Percentiles rank a stretch among this genome's conserved stretches.
Evolutionary conservation across 2,329 filamentous ascomycete species (phyloP).

Genomic region (Ophiocordyceps camponoti-leonardi): DNA sequence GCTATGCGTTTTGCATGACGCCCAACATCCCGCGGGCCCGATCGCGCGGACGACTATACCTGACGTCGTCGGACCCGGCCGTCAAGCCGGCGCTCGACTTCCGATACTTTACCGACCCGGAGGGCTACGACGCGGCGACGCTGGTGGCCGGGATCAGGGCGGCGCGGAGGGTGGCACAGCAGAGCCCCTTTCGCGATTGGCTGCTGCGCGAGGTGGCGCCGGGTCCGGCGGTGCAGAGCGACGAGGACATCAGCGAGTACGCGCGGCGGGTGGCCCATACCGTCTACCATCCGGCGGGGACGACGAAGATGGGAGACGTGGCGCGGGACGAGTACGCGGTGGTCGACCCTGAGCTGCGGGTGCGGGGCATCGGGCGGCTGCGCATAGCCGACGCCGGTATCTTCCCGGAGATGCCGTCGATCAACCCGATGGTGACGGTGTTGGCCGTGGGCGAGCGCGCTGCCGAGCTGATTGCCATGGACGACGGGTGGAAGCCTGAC

Average conservation of each 20-base stretch:
- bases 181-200: slow-evolving; percentile 67
- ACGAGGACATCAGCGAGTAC: slow-evolving; percentile 70
- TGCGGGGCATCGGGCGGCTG: slow-evolving; percentile 55
- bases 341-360: slow-evolving; percentile 57
- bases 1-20: slow-evolving; percentile 83
- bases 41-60: slow-evolving; percentile 59
- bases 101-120: slow-evolving; percentile 75
- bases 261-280: slow-evolving; percentile 69
- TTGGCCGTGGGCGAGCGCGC: slow-evolving; percentile 67
- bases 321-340: slow-evolving; percentile 54
- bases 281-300: slow-evolving; percentile 79
- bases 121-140: slow-evolving; percentile 71
- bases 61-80: slow-evolving; percentile 56
- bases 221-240: slow-evolving; percentile 53
- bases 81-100: slow-evolving; percentile 77
- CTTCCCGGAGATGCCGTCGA: slow-evolving; percentile 72
- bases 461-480: slow-evolving; percentile 61
- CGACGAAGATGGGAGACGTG: slow-evolving; percentile 76
- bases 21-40: slow-evolving; percentile 77
- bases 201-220: slow-evolving; percentile 70
- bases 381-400: slow-evolving; percentile 76
- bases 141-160: slow-evolving; percentile 63
- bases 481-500: slow-evolving; percentile 34
- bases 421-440: slow-evolving; percentile 87
- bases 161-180: slow-evolving; percentile 58